phyloP scores from a whole-genome alignment of 306 rosid species.

The Cotoneaster glaucophyllus region DNA sequence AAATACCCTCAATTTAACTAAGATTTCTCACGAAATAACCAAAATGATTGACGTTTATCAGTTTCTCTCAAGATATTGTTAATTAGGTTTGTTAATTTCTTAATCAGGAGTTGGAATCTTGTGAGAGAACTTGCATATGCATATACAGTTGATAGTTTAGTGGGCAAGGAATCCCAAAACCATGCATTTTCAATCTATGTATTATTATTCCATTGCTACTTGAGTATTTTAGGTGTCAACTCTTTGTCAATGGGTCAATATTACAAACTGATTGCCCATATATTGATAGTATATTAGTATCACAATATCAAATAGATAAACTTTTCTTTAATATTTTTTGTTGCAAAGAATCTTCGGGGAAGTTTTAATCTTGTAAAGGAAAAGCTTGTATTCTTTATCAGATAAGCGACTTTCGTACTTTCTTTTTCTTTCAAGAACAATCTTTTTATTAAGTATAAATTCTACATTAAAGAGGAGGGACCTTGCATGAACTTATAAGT shows the following conservation, averaged over 20 bases:
- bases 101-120: not conserved
- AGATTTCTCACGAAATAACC: too few relatives aligned
- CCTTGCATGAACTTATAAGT: too few relatives aligned
- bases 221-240: constrained; percentile 5
- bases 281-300: not conserved
- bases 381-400: not conserved
- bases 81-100: not conserved
- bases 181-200: not conserved
- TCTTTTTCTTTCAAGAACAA: too few relatives aligned
- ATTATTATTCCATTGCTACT: not conserved
- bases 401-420: not conserved
- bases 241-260: constrained; percentile 3
- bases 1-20: too few relatives aligned
- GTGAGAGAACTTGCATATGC: not conserved
- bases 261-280: not conserved
- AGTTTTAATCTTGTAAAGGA: not conserved
- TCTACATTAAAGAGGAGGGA: too few relatives aligned
- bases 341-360: not conserved
- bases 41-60: not conserved
- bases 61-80: not conserved
- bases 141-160: not conserved
- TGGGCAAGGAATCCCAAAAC: not conserved
- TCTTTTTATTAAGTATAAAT: too few relatives aligned
- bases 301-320: not conserved
- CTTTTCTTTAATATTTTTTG: not conserved